Percentiles rank a stretch among this genome's conserved stretches.
Conservation (phyloP, 495 filamentous ascomycete species). For the Penicillium verhagenii region DNA sequence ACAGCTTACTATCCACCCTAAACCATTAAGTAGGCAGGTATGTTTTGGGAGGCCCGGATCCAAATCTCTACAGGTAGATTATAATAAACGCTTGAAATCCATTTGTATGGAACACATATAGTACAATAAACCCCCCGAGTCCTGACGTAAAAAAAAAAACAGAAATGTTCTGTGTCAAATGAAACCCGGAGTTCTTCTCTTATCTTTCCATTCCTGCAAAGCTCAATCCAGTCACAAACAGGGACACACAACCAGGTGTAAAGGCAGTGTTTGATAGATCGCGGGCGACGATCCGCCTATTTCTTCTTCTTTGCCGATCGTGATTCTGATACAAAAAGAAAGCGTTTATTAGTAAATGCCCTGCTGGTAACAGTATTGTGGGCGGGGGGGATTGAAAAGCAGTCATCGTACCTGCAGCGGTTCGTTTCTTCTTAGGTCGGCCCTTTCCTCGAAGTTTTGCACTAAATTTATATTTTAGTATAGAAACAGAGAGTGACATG, state of each 20-base stretch:
- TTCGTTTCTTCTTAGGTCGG: slow-evolving; percentile 86
- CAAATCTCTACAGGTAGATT: not conserved
- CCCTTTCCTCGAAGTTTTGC: slow-evolving; percentile 81
- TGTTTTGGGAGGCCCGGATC: not conserved
- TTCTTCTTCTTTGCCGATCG: slow-evolving; percentile 47
- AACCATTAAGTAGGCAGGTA: not conserved
- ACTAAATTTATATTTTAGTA: slow-evolving; percentile 32
- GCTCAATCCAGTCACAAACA: not conserved
- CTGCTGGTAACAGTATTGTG: too few relatives aligned
- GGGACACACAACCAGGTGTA: not conserved
- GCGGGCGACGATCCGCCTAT: slow-evolving; percentile 12
- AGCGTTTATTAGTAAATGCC: slow-evolving; percentile 4
- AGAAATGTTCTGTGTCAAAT: not conserved
- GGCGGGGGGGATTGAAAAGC: not conserved
- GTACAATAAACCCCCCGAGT: not conserved
- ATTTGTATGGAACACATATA: not conserved
- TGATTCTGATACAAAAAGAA: slow-evolving; percentile 26
- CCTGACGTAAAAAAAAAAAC: not conserved
- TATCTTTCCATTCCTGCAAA: not conserved
- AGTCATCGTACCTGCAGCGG: slow-evolving; percentile 55
- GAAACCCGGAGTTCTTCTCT: not conserved
- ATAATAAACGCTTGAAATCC: not conserved
- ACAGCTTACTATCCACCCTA: too few relatives aligned
- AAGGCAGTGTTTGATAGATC: not conserved
- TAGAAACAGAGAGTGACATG: not conserved